Base-by-base conservation (phyloP, 441 rosid species). In the Rhodomyrtus psidioides region DNA sequence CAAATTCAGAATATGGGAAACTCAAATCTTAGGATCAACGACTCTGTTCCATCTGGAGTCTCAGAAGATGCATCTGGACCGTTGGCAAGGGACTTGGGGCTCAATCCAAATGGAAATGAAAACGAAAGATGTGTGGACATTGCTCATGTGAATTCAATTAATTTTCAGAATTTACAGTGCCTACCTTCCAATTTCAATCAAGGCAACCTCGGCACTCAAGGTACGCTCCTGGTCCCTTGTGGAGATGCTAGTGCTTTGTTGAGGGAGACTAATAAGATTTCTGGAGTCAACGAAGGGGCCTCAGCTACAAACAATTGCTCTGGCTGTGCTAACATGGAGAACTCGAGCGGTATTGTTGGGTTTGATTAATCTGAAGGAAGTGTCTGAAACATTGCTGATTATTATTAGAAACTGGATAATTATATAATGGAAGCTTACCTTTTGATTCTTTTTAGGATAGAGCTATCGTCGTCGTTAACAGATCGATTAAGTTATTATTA, bases 341-440 rank as follows among this genome's bases (percentile, higher is more conserved):
- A 88, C 27, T 88, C 91, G 26, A 84, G 62, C 59, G 74, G 87
- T 75, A 83, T 85, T 84, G 57, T 91, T 21, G 93, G 89, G 81
- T 34, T 88, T 57, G 90, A 88, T 84, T 87, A 89, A 70, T 75
- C 86, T 16, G 86, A 88, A 60, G 89, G 89, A 88, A 87, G 82
- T 60, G 85, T 90, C 70, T 91, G 85, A 85, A 89, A 92, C 19
- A 88, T 88, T 86, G 85, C 90, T 8, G 82, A 89, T 84, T 88
- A 89, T 89, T 12, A 60, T 34, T 54, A 42, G 53, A 30, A 39
- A 24, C n/a, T 84, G 19, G 58, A 44, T 76, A 53, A 12, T 55
- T 34, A 46, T 74, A 55, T 0, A 2, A 24, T 21, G 79, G 51
- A 70, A 55, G 30, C 24, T 76, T 26, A 44, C 58, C n/a, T 30